Evolutionary conservation across 2,329 filamentous ascomycete genomes (phyloP).

Genomic region (Pyricularia pennisetigena): DNA sequence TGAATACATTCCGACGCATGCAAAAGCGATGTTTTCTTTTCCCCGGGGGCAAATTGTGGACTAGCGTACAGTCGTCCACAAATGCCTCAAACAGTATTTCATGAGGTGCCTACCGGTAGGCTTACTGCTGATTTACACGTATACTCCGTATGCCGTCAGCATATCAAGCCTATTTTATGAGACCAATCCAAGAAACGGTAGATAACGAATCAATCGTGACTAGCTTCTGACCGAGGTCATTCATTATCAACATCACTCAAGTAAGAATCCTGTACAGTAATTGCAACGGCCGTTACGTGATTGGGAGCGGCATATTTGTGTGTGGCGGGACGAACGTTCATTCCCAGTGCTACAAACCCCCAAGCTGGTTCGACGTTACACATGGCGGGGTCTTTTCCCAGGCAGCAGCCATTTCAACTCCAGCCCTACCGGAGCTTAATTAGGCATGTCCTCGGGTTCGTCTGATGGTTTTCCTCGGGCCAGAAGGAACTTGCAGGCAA

Average conservation of each 20-base stretch:
- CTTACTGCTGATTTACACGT: not conserved
- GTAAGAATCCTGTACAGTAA: not conserved
- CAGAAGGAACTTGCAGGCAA: not conserved
- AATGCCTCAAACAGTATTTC: not conserved
- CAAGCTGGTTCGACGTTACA: not conserved
- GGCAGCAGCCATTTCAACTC: not conserved
- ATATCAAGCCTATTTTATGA: not conserved
- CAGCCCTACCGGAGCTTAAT: not conserved
- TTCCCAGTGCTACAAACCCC: not conserved
- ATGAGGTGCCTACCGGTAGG: not conserved
- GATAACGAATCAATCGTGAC: not conserved
- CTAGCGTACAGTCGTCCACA: not conserved
- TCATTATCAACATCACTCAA: not conserved
- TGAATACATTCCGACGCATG: not conserved
- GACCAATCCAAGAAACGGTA: not conserved
- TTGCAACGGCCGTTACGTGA: not conserved
- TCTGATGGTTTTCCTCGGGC: not conserved
- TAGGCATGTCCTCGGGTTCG: not conserved
- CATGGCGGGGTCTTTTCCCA: not conserved
- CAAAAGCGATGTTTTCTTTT: not conserved
- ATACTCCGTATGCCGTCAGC: not conserved
- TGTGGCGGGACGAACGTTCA: not conserved
- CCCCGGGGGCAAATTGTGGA: not conserved
- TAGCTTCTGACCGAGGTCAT: not conserved
- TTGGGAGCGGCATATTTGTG: not conserved